These are phyloP conservation scores for Cerioporus squamosus DNA, from an alignment of 1,284 basidiomycete genomes.

Conservation along the genomic window DNA sequence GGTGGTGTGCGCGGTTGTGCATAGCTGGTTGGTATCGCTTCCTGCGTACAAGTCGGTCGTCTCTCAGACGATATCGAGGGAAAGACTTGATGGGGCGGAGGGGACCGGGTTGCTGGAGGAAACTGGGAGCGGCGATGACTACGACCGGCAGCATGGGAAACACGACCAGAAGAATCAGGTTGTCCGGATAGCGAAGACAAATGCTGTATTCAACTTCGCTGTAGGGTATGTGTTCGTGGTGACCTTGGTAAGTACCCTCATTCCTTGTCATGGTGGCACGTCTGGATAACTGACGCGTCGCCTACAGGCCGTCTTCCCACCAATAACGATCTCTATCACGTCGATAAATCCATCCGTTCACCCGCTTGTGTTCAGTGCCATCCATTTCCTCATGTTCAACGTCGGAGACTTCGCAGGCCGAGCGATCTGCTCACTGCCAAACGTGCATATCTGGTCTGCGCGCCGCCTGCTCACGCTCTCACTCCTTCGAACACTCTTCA, in stretches of 20 bases:
- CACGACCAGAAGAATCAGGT: slow-evolving; percentile 39
- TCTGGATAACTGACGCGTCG: background rate
- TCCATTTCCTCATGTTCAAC: slow-evolving; percentile 79
- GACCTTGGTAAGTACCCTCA: slow-evolving; percentile 68
- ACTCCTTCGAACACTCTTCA: slow-evolving; percentile 74
- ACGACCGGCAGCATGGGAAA: slow-evolving; percentile 4
- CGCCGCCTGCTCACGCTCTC: slow-evolving; percentile 65
- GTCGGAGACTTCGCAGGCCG: slow-evolving; percentile 81
- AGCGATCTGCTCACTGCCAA: slow-evolving; percentile 70
- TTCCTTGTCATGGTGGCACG: too few relatives aligned
- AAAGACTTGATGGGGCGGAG: slow-evolving; percentile 3
- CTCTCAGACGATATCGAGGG: slow-evolving; percentile 37
- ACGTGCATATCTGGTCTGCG: slow-evolving; percentile 69
- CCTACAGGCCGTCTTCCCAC: slow-evolving; percentile 79
- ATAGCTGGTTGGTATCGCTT: slow-evolving; percentile 59
- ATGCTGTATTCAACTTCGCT: slow-evolving; percentile 72
- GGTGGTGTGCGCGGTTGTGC: slow-evolving; percentile 50
- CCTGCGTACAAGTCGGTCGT: slow-evolving; percentile 61
- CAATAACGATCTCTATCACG: slow-evolving; percentile 78
- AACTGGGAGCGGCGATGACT: slow-evolving; percentile 3
- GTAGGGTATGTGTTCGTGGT: slow-evolving; percentile 78
- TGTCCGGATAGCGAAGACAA: slow-evolving; percentile 62
- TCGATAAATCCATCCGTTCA: slow-evolving; percentile 64
- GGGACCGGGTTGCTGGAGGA: slow-evolving; percentile 9
- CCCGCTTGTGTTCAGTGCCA: slow-evolving; percentile 68